Percentiles rank a stretch among this genome's conserved stretches.
These are phyloP conservation scores for Phoenix roebelenii DNA, from an alignment of 176 grass and related monocot species.

Conservation along the genomic window DNA sequence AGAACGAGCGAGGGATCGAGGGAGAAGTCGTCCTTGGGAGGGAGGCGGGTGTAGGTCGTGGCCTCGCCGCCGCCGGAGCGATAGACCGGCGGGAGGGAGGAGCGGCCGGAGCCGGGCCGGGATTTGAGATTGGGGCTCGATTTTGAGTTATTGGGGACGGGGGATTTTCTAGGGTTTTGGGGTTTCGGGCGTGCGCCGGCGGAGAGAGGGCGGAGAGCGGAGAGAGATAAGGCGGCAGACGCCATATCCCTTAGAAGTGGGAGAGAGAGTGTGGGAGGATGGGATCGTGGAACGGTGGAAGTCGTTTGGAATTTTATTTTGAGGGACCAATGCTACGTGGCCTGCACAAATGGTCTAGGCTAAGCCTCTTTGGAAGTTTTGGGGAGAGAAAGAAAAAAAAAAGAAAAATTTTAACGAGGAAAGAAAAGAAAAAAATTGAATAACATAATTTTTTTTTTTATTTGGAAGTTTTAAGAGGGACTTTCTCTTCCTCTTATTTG, in stretches of 20 bases:
- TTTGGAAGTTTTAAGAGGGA: too few relatives aligned
- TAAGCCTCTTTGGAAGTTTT: too few relatives aligned
- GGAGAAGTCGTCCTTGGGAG: slow-evolving; percentile 14
- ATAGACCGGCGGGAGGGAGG: slow-evolving; percentile 17
- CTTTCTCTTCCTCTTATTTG: too few relatives aligned
- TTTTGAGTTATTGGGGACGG: slow-evolving; percentile 8
- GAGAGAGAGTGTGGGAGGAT: too few relatives aligned
- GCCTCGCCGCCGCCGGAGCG: slow-evolving; percentile 20
- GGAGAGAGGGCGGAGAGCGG: slow-evolving; percentile 51
- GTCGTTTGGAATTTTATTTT: too few relatives aligned
- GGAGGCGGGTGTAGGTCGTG: slow-evolving; percentile 70
- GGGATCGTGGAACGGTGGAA: too few relatives aligned
- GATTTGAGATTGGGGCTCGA: slow-evolving; percentile 21
- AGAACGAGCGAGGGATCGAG: neutral
- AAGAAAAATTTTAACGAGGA: too few relatives aligned
- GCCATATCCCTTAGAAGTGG: slow-evolving; percentile 17
- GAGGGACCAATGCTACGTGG: too few relatives aligned
- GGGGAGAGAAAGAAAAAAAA: too few relatives aligned
- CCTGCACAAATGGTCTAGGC: too few relatives aligned
- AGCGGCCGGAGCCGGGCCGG: neutral
- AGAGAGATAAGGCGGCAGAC: slow-evolving; percentile 23
- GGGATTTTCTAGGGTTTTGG: slow-evolving; percentile 14
- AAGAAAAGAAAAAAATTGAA: too few relatives aligned
- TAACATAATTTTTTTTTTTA: too few relatives aligned
- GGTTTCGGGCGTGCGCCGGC: slow-evolving; percentile 41